phyloP scores from a whole-genome alignment of 345 rosid genomes.

The Populus alba region DNA sequence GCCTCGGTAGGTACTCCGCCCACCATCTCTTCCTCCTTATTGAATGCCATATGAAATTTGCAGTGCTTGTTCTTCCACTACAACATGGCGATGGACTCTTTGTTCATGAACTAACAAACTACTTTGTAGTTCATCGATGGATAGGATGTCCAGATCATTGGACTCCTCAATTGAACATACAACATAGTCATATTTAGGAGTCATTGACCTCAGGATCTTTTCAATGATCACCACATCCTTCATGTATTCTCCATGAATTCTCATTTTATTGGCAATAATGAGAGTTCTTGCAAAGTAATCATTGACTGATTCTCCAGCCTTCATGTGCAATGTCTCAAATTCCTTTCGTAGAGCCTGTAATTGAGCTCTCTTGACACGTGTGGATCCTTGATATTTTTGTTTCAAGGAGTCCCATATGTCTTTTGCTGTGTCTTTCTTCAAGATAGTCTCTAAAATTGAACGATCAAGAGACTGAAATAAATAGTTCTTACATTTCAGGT shows the following conservation, averaged over 20 bases:
- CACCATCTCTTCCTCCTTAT: conserved; percentile 1
- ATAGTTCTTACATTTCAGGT: background rate
- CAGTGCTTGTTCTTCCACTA: background rate
- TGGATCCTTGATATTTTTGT: background rate
- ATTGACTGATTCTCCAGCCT: background rate
- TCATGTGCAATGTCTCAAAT: background rate
- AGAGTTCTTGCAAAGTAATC: background rate
- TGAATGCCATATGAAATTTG: background rate
- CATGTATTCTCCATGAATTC: background rate
- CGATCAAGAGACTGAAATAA: background rate
- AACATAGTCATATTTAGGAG: background rate
- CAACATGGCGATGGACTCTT: background rate
- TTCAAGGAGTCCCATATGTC: background rate
- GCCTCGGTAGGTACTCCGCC: background rate
- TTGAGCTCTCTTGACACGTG: background rate
- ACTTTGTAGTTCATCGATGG: background rate
- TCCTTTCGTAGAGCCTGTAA: background rate
- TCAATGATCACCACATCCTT: background rate
- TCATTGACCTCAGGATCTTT: background rate
- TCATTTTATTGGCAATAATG: background rate
- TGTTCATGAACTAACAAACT: background rate
- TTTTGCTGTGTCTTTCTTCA: background rate
- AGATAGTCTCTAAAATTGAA: background rate
- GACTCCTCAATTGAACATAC: background rate
- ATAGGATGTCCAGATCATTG: background rate